Percentiles rank a stretch among this genome's conserved stretches.
Conservation (phyloP, 805 yeast species). For the Clavispora carvajalis region DNA sequence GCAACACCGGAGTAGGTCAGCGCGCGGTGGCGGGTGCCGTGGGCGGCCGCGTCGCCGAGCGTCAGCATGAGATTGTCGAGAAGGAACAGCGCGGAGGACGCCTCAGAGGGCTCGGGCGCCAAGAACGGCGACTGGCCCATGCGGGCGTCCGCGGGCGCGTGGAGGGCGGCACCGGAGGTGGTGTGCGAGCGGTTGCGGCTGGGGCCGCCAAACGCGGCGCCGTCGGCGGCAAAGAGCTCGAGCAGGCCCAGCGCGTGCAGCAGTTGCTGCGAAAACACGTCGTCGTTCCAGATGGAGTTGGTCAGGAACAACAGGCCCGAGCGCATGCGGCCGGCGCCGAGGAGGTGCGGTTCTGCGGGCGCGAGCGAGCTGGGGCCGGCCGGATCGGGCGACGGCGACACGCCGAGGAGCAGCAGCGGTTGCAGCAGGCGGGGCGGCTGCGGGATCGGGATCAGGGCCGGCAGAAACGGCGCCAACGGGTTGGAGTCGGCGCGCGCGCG, state of each 20-base stretch:
- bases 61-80: slow-evolving; percentile 30
- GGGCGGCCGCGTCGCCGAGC: slow-evolving; percentile 13
- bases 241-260: slow-evolving; percentile 8
- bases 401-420: slow-evolving; percentile 13
- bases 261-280: slow-evolving; percentile 16
- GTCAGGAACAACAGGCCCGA: slow-evolving; percentile 51
- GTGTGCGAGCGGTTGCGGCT: slow-evolving; percentile 45
- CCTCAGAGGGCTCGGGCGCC: slow-evolving; percentile 21
- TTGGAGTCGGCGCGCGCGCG: slow-evolving; percentile 7
- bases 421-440: neutral
- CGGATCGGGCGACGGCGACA: slow-evolving; percentile 5
- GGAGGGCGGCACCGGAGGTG: slow-evolving; percentile 33
- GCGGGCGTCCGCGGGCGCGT: slow-evolving; percentile 14
- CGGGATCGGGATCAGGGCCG: slow-evolving; percentile 1
- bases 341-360: no score
- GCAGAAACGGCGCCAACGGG: slow-evolving; percentile 4
- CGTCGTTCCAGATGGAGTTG: slow-evolving; percentile 58
- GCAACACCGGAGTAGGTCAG: no score
- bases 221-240: slow-evolving; percentile 11
- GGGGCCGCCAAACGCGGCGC: slow-evolving; percentile 3
- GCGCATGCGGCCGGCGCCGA: slow-evolving; percentile 35
- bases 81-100: slow-evolving; percentile 20
- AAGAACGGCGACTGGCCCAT: slow-evolving; percentile 22
- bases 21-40: no score
- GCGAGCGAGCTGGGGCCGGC: neutral